Conservation (phyloP, 192 early-diverging fungal genomes). For the Linnemannia exigua region DNA sequence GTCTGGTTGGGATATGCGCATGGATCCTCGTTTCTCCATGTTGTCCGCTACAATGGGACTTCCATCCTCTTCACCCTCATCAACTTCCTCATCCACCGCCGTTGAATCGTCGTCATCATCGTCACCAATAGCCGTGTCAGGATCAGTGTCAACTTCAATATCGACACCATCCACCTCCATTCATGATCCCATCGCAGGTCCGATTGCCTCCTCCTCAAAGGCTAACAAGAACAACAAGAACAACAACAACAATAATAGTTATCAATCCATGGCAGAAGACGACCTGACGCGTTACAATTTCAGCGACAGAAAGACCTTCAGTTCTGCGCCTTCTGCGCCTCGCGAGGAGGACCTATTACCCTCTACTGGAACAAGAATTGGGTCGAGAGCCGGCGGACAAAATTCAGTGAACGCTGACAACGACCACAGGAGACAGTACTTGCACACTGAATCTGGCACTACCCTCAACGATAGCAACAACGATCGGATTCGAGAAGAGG, state of each 20-base stretch:
- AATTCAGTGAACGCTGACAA: neutral
- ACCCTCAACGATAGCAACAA: neutral
- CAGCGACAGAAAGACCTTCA: constrained; percentile 37
- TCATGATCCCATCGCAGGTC: neutral
- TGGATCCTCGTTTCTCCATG: constrained; percentile 1
- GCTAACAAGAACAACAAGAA: neutral
- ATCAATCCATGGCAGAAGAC: neutral
- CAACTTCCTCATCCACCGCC: neutral
- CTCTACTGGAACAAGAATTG: neutral
- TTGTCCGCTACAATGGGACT: neutral
- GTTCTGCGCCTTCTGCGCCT: constrained; percentile 30
- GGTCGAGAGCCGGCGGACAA: neutral
- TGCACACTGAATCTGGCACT: too few species aligned
- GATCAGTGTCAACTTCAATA: neutral
- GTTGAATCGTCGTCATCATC: neutral
- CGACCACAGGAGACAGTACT: neutral
- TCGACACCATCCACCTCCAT: neutral
- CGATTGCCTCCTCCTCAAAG: neutral
- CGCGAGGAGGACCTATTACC: neutral
- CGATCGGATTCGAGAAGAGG: neutral
- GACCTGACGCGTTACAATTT: constrained; percentile 27
- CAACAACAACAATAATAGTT: neutral
- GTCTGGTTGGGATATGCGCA: neutral
- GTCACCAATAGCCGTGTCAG: neutral
- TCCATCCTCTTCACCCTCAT: too few species aligned